A percentile compares a stretch with the other conserved stretches of the same genome.
Conservation (phyloP, 495 filamentous ascomycete genomes). For the Amphirosellinia nigrospora region DNA sequence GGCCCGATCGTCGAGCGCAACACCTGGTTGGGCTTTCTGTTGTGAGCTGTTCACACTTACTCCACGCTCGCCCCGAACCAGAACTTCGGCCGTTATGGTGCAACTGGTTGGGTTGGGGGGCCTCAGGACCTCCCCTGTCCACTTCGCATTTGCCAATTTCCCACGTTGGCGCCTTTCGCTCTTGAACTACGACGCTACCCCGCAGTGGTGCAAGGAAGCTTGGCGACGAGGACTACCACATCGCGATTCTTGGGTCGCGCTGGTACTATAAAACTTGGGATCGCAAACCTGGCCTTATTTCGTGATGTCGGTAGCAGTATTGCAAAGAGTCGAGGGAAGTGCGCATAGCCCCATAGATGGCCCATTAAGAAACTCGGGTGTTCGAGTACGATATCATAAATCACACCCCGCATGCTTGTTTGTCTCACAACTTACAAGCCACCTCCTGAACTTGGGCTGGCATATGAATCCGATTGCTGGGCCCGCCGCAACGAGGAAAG, state of each 20-base stretch:
- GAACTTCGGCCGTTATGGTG: constrained; percentile 14
- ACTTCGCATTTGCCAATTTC: constrained; percentile 23
- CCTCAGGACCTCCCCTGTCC: constrained; percentile 3
- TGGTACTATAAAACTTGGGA: neutral
- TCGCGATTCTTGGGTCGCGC: neutral
- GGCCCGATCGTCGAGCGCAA: constrained; percentile 5
- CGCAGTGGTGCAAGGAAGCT: constrained; percentile 14
- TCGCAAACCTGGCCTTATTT: neutral
- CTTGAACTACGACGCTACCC: constrained; percentile 22
- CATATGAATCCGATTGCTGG: neutral
- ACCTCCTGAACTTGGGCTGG: constrained; percentile 5
- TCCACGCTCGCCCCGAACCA: constrained; percentile 15
- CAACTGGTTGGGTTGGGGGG: constrained; percentile 12
- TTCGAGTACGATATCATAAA: constrained; percentile 3
- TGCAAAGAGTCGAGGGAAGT: neutral
- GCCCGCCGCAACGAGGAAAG: neutral
- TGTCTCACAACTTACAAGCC: constrained; percentile 15
- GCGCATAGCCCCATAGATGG: constrained; percentile 1
- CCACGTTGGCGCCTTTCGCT: constrained; percentile 14
- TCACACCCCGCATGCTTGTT: neutral
- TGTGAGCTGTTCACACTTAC: neutral
- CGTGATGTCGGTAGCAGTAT: neutral
- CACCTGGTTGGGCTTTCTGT: neutral
- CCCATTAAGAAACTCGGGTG: neutral
- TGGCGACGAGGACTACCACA: constrained; percentile 18